These are phyloP conservation scores for Termitomyces sp. DNA, from an alignment of 768 basidiomycete genomes.

Conservation along the genomic window DNA sequence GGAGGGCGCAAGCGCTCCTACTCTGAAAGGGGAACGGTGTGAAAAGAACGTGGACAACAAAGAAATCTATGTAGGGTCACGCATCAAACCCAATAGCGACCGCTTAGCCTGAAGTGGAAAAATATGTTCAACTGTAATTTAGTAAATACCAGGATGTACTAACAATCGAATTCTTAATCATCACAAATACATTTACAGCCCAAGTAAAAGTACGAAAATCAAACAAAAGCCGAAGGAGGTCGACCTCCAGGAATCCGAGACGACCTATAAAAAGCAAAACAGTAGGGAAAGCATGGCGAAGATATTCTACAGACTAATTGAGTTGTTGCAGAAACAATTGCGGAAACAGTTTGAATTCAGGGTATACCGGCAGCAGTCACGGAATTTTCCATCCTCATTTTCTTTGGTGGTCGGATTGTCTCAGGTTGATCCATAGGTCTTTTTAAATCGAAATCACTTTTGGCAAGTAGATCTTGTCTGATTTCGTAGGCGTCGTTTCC, in stretches of 20 bases:
- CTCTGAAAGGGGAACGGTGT: conserved; percentile 4
- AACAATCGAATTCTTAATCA: conserved; percentile 11
- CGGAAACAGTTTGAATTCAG: conserved; percentile 28
- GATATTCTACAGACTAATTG: conserved; percentile 34
- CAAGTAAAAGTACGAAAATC: conserved; percentile 16
- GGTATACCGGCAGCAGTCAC: conserved; percentile 47
- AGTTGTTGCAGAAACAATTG: conserved; percentile 16
- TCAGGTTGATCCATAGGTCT: conserved; percentile 55
- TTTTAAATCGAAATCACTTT: conserved; percentile 58
- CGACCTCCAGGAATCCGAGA: conserved; percentile 19
- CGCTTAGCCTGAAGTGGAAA: conserved; percentile 16
- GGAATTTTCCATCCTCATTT: conserved; percentile 64
- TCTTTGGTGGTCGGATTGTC: conserved; percentile 55
- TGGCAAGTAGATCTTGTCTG: conserved; percentile 38
- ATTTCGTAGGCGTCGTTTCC: conserved; percentile 34
- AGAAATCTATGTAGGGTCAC: conserved; percentile 12
- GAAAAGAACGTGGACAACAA: conserved; percentile 8
- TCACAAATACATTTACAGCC: conserved; percentile 30
- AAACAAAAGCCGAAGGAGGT: conserved; percentile 16
- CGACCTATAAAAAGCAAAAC: conserved; percentile 22
- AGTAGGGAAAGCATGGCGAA: conserved; percentile 28
- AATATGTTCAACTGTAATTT: conserved; percentile 8
- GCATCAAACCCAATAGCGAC: conserved; percentile 12
- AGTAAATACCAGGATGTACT: not conserved
- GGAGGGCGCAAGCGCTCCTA: conserved; percentile 9